Conservation (phyloP, 257 asterid genomes). For the Echites panduratus region DNA sequence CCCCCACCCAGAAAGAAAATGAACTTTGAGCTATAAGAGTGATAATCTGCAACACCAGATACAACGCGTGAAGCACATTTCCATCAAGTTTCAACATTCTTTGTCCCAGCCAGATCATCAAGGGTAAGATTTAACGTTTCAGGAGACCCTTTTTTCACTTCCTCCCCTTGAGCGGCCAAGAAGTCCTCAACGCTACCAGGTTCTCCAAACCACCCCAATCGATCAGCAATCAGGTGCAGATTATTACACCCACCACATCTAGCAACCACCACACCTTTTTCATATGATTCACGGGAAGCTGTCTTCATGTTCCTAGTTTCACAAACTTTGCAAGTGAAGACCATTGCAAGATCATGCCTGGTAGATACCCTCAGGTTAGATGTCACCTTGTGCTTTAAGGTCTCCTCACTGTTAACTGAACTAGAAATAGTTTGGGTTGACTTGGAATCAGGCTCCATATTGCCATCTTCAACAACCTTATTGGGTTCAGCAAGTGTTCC, state of each 20-base stretch:
- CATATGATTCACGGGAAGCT: constrained; percentile 67
- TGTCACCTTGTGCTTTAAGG: constrained; percentile 34
- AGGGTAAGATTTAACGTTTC: constrained; percentile 61
- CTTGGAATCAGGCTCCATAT: constrained; percentile 21
- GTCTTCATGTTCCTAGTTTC: constrained; percentile 69
- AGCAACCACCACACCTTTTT: constrained; percentile 79
- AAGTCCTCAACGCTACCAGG: constrained; percentile 77
- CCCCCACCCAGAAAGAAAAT: neutral
- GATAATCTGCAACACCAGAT: neutral
- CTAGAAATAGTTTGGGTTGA: constrained; percentile 14
- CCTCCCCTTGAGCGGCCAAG: constrained; percentile 80
- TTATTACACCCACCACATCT: constrained; percentile 78
- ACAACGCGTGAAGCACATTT: neutral
- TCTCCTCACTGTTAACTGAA: constrained; percentile 19
- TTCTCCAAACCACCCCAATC: constrained; percentile 91
- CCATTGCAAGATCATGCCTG: constrained; percentile 68
- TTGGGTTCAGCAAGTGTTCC: constrained; percentile 35
- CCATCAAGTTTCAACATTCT: constrained; percentile 19
- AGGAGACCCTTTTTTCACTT: constrained; percentile 60
- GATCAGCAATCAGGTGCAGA: constrained; percentile 81
- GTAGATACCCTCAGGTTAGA: constrained; percentile 49
- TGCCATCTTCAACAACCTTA: constrained; percentile 28
- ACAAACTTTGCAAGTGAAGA: constrained; percentile 76
- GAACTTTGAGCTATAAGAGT: too few species aligned
- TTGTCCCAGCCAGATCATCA: constrained; percentile 73